Evolutionary conservation across 306 rosid genomes (phyloP).

Genomic region (Geum urbanum): DNA sequence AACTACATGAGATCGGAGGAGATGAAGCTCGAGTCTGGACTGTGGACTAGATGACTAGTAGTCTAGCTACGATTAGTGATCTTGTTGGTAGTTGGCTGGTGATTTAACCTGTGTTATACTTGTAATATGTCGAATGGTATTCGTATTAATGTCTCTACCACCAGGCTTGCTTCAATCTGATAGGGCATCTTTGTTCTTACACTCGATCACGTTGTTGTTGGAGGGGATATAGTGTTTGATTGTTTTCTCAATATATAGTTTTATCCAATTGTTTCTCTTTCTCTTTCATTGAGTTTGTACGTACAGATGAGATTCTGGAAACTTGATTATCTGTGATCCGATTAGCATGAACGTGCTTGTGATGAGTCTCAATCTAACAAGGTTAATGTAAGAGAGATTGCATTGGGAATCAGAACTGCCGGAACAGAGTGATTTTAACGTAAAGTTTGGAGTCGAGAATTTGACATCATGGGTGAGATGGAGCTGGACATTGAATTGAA

Average conservation of each 20-base stretch:
- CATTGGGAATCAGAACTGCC: too few relatives aligned
- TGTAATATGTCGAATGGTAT: background rate
- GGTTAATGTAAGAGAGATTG: too few relatives aligned
- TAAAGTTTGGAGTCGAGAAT: too few relatives aligned
- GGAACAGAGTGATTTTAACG: too few relatives aligned
- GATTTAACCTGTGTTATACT: background rate
- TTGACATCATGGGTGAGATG: too few relatives aligned
- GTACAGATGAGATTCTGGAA: background rate
- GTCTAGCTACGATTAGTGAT: background rate
- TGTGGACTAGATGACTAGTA: background rate
- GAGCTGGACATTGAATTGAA: too few relatives aligned
- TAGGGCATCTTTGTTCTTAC: slow-evolving; percentile 10
- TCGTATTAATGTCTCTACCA: background rate
- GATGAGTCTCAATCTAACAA: too few relatives aligned
- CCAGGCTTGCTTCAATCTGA: background rate
- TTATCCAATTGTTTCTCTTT: background rate
- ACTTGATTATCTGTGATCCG: too few relatives aligned
- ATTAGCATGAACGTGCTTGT: too few relatives aligned
- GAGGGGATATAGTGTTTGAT: background rate
- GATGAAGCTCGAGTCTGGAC: slow-evolving; percentile 6
- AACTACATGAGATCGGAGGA: background rate
- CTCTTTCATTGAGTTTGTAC: background rate
- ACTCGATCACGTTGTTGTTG: background rate
- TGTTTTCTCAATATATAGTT: background rate
- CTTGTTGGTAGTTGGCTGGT: background rate